Base-by-base conservation (phyloP, 179 eudicot genomes). In the Nepenthes alata region DNA sequence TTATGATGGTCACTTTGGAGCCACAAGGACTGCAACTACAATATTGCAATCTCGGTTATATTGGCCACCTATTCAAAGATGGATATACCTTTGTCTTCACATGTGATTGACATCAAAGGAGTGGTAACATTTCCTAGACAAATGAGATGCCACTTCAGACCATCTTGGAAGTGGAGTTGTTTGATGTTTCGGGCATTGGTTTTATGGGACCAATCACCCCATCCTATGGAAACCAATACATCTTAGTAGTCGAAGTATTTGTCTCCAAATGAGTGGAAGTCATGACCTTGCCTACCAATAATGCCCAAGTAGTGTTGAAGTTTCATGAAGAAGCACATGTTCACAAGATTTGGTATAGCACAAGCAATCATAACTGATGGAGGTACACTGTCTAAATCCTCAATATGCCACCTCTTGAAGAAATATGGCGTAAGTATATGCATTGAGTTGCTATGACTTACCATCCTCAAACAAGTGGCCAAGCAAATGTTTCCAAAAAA, bases 191-290 rank as follows among this genome's bases (percentile, higher is more conserved):
- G 58, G 58, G 58, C 4, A 55, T 14, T 15, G 58, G 3, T 55
- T 55, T 55, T 4, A 55, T 25, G 25, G 25, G 25, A 25, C 25
- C 25, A 25, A 25, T 25, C 25, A 25, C 25, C 25, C 25, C 25
- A 25, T 25, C 25, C 25, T 25, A 25, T 25, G 25, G 25, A 25
- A 25, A 25, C 25, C 37, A 16, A 9, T 57, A 7, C 12, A 57
- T 58, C 9, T 14, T 58, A 2, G 61, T 58, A n/a, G 47, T 14
- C 2, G 34, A 12, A 16, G 34, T 41, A 6, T 60, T 41, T 60
- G 44, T 60, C 11, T 41, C 63, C 7, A 60, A 60, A 25, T 60
- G 52, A 45, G 44, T 35, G 2, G 45, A 58, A 37, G 61, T 13
- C 4, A 58, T 36, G 12, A 45, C 41, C 6, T 35, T n/a, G 4